Evolutionary conservation across 192 early-diverging fungal genomes (phyloP), one percentile per base, ranked within the genome.

Genomic region (Funneliformis geosporum): DNA sequence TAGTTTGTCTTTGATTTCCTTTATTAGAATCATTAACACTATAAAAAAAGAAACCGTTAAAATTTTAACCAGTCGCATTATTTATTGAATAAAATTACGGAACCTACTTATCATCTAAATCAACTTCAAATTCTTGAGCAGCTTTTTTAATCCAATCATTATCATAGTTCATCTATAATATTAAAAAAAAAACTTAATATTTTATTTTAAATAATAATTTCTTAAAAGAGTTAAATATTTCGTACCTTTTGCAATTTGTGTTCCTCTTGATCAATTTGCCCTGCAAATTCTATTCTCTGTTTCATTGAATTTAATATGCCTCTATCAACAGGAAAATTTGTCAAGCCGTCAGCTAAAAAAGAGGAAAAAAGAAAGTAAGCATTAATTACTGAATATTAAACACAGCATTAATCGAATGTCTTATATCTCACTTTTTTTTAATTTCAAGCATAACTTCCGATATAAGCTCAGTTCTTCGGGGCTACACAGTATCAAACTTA

Each of bases 391-490:
- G 40, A 39, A n/a, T 18, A 68, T 68, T 8, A 65, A 65, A 16
- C 14, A 27, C 4, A 65, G 14, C 18, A 43, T 33, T 8, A 43
- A 42, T 21, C 16, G 38, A 39, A 33, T 2, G 33, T 2, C 33
- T 33, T 38, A 38, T 0, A 8, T 43, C 9, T 82, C 79, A 82
- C 92, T 89, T 84, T 96, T 96, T 69, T 88, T 88, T 6, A 99
- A 87, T 8, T 90, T 89, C n/a, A 88, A 82, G 70, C 94, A 95
- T 62, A 99, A 89, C 82, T 94, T 93, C 75, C 91, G 88, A 85
- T 96, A 97, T 38, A 93, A 79, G 64, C 88, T 87, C 27, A 90
- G 81, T 79, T 99, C 97, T 70, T 96, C 91, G 25, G 97, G 96
- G 38, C 92, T 91, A 77, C 90, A 91, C 60, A 99, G 82, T 86